Base-by-base conservation (phyloP, 495 filamentous ascomycete genomes). In the Oidiodendron maius region DNA sequence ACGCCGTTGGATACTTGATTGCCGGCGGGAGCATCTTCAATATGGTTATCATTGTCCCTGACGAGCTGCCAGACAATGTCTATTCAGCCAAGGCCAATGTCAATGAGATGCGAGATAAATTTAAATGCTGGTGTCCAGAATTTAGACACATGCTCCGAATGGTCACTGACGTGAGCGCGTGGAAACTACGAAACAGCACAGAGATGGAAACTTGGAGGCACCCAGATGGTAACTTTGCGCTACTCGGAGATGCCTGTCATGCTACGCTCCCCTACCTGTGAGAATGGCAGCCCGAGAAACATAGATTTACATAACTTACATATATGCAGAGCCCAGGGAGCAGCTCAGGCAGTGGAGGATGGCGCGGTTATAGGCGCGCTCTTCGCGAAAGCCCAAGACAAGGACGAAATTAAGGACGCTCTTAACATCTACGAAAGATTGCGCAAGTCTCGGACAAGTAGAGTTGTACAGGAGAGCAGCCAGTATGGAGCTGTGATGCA, bases 191-290 rank as follows among this genome's bases (percentile, higher is more conserved):
- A 69, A 81, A 84, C 50, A 67, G 76, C 52, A 61, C 66, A 44
- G 64, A 71, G 1, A 57, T 83, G 1, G 65, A 71, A 16, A 61
- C 63, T 32, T 84, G 80, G 81, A 65, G 69, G 3, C 73, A 77
- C 49, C 61, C 72, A 2, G 66, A 52, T 46, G 76, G 52, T 18
- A 76, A 55, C 56, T 78, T 85, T 43, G 81, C 75, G 8, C 60
- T 87, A 26, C 67, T 86, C 17, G 83, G 82, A 22, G 83, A 86
- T 58, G 75, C 83, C 6, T 81, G 79, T 41, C 82, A 86, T 55
- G 80, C 82, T 2, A 83, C 81, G 59, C 72, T 85, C 48, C 80
- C 80, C 3, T 82, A 82, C 61, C 58, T 82, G 49, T 42, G 38
- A 5, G 49, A 5, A 30, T 5, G 22, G 20, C 21, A 5, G 12